Evolutionary conservation across 768 basidiomycete species (phyloP), one percentile per base, ranked within the genome.

Genomic region (Pulveroboletus sp.): DNA sequence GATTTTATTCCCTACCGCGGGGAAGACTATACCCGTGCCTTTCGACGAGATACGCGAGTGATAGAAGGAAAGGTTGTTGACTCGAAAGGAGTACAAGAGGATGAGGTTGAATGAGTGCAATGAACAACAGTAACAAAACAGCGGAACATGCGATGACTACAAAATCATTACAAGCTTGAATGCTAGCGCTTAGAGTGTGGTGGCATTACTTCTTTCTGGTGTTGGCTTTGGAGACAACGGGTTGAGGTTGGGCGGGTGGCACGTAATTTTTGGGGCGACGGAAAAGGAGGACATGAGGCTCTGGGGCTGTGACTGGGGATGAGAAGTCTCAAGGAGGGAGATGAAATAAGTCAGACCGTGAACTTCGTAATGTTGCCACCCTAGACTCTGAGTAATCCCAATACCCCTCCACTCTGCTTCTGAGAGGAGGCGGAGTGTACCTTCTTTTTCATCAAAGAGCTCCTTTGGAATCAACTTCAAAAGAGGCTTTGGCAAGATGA

Each of bases 281-380:
- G 71, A 97, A 97, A 47, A 97, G 85, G 20, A 97, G 78, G 50
- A 97, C 92, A 65, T 95, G 93, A 10, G 93, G 92, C 67, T 92
- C 92, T 8, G 93, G 93, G 35, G 89, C 91, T 93, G 57, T 29
- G 46, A 41, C 38, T 27, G 17, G 9, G 13, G 29, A 43, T 67
- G 33, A 67, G 55, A 21, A 41, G 42, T 14, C 21, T 36, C 17
- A 47, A 37, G 21, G 44, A 32, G 42, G 36, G 41, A 17, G 23
- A 33, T 14, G 21, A 40, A 13, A 37, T 16, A n/a, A 32, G 19
- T 54, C 77, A 54, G 54, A 87, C 93, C 90, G 61, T 97, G 94
- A n/a, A 94, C 90, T 74, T 94, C 94, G 61, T 94, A 97, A 60
- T 97, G 94, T 63, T 91, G 89, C 94, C 94, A 98, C 4, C 94